Percentiles rank a stretch among this genome's conserved stretches.
Evolutionary conservation across 257 asterid genomes (phyloP).

Genomic region (Nicotiana obtusifolia): DNA sequence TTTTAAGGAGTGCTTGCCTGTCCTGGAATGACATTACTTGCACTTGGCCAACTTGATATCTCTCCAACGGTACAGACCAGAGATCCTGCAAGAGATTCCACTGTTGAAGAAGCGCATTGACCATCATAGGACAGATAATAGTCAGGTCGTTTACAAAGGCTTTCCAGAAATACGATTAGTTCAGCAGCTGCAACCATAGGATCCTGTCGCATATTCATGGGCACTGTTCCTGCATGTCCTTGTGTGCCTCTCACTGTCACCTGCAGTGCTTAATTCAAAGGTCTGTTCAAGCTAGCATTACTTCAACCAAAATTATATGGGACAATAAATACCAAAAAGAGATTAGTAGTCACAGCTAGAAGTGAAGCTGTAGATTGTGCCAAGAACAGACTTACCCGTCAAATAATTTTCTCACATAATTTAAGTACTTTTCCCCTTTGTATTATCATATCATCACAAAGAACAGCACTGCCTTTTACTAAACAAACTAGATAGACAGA

Average conservation of each 20-base stretch:
- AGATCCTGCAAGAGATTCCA: slow-evolving; percentile 72
- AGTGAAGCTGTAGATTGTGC: neutral
- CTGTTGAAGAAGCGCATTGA: slow-evolving; percentile 57
- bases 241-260: slow-evolving; percentile 93
- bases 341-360: neutral
- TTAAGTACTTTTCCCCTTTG: neutral
- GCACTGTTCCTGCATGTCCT: slow-evolving; percentile 99
- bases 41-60: slow-evolving; percentile 97
- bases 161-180: slow-evolving; percentile 71
- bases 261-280: slow-evolving; percentile 30
- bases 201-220: slow-evolving; percentile 92
- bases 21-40: slow-evolving; percentile 97
- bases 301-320: neutral
- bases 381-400: neutral
- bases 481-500: neutral
- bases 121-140: slow-evolving; percentile 67
- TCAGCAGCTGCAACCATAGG: slow-evolving; percentile 98
- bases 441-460: neutral
- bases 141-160: slow-evolving; percentile 81
- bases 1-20: slow-evolving; percentile 54
- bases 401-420: neutral
- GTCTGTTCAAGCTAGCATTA: neutral
- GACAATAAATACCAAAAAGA: neutral
- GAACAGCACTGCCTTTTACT: neutral
- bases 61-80: slow-evolving; percentile 98